These are phyloP conservation scores for Toxicodendron radicans DNA, from an alignment of 345 rosid genomes.

Conservation along the genomic window DNA sequence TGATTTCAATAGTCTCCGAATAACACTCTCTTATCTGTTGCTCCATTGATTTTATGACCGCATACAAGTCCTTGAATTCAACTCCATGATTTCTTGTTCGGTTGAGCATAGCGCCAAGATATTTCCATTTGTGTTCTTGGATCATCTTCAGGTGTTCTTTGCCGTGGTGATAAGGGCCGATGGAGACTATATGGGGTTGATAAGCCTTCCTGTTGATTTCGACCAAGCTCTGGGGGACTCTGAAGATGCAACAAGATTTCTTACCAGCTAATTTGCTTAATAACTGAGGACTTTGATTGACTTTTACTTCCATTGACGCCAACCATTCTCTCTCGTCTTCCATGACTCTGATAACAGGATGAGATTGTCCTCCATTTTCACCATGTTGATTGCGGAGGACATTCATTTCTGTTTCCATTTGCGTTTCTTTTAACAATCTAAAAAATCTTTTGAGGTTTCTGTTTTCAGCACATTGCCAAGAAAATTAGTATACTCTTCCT, in stretches of 20 bases:
- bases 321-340: conserved; percentile 11
- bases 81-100: conserved; percentile 10
- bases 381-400: not conserved
- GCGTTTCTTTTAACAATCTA: not conserved
- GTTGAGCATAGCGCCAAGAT: conserved; percentile 25
- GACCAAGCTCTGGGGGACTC: conserved; percentile 41
- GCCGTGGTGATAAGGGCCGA: conserved; percentile 49
- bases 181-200: conserved; percentile 47
- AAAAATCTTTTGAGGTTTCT: too few relatives aligned
- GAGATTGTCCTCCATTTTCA: not conserved
- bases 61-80: conserved; percentile 15
- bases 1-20: conserved; percentile 18
- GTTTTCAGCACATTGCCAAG: too few relatives aligned
- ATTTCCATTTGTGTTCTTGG: conserved; percentile 49
- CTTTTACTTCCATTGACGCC: conserved; percentile 18
- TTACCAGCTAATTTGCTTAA: conserved; percentile 36
- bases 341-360: not conserved
- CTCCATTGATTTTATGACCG: conserved; percentile 18
- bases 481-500: too few relatives aligned
- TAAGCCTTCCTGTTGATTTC: conserved; percentile 36
- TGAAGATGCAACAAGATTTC: conserved; percentile 44
- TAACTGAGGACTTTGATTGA: conserved; percentile 23
- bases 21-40: conserved; percentile 34
- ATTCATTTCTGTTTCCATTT: conserved; percentile 5
- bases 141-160: conserved; percentile 38